These are phyloP conservation scores for Seminavis robusta DNA, from an alignment of 108 stramenopile species.

Conservation along the genomic window DNA sequence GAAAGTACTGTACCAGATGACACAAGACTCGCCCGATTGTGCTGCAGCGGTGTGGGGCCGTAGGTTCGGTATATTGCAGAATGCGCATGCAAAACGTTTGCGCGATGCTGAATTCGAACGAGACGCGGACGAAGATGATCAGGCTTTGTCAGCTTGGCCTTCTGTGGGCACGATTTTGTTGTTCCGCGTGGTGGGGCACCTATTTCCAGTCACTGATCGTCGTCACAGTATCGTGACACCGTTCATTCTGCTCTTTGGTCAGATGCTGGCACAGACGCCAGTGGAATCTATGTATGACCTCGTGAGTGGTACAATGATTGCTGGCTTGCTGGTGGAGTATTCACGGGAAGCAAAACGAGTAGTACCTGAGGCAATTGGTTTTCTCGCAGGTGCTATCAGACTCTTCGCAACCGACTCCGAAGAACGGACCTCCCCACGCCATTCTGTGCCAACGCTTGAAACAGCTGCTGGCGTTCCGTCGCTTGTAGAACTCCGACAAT, in stretches of 20 bases:
- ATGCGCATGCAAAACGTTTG: conserved; percentile 82
- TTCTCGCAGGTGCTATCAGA: conserved; percentile 49
- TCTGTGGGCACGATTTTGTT: conserved; percentile 79
- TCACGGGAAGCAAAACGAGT: conserved; percentile 75
- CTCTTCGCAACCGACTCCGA: conserved; percentile 53
- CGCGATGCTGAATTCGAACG: conserved; percentile 63
- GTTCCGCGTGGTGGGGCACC: conserved; percentile 76
- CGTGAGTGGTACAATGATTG: conserved; percentile 66
- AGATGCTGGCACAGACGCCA: conserved; percentile 83
- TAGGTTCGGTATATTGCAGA: conserved; percentile 77
- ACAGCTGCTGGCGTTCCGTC: conserved; percentile 7
- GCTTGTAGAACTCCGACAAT: conserved; percentile 5
- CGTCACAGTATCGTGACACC: conserved; percentile 91
- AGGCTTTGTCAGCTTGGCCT: conserved; percentile 78
- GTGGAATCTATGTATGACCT: conserved; percentile 68
- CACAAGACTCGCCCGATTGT: conserved; percentile 81
- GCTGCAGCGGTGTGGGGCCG: conserved; percentile 84
- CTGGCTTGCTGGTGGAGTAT: conserved; percentile 81
- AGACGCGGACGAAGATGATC: conserved; percentile 44
- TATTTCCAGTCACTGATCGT: conserved; percentile 90
- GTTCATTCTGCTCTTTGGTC: conserved; percentile 72
- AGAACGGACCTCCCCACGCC: conserved; percentile 1
- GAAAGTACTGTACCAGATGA: conserved; percentile 74
- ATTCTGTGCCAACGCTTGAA: conserved; percentile 47
- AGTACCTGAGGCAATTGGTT: conserved; percentile 81